These are phyloP conservation scores for Exserohilum turcica DNA, from an alignment of 2,329 filamentous ascomycete species.

Conservation along the genomic window DNA sequence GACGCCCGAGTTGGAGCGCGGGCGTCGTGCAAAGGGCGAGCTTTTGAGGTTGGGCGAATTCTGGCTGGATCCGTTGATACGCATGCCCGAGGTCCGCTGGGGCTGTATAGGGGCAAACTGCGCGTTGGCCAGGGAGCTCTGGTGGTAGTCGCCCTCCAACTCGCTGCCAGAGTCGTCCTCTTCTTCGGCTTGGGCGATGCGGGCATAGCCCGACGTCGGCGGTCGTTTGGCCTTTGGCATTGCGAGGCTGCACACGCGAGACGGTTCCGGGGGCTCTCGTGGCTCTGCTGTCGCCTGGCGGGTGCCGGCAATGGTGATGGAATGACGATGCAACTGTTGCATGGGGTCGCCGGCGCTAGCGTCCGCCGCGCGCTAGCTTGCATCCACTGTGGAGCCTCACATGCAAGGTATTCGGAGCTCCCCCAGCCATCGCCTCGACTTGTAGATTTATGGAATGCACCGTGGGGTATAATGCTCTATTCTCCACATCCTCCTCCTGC, in stretches of 20 bases:
- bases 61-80: conserved; percentile 43
- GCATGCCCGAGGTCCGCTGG: conserved; percentile 52
- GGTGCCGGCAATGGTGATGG: conserved; percentile 24
- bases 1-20: conserved; percentile 82
- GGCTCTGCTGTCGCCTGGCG: conserved; percentile 12
- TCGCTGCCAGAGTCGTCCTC: conserved; percentile 51
- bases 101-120: conserved; percentile 57
- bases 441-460: conserved; percentile 8
- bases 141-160: conserved; percentile 48
- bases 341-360: conserved; percentile 24
- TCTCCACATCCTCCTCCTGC: background rate
- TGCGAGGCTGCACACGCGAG: conserved; percentile 3
- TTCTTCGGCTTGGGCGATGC: conserved; percentile 59
- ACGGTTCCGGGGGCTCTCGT: conserved; percentile 9
- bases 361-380: conserved; percentile 5
- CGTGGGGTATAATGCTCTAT: conserved; percentile 13
- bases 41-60: conserved; percentile 40
- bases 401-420: conserved; percentile 9
- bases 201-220: conserved; percentile 57
- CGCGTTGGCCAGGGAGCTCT: conserved; percentile 44
- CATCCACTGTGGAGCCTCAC: conserved; percentile 12
- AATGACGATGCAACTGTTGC: conserved; percentile 35
- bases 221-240: conserved; percentile 48
- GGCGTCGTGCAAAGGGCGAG: conserved; percentile 49
- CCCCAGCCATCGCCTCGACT: conserved; percentile 8